Evolutionary conservation across 768 basidiomycete species (phyloP), one percentile per base, ranked within the genome.

Genomic region (Tubosaeta sp.): DNA sequence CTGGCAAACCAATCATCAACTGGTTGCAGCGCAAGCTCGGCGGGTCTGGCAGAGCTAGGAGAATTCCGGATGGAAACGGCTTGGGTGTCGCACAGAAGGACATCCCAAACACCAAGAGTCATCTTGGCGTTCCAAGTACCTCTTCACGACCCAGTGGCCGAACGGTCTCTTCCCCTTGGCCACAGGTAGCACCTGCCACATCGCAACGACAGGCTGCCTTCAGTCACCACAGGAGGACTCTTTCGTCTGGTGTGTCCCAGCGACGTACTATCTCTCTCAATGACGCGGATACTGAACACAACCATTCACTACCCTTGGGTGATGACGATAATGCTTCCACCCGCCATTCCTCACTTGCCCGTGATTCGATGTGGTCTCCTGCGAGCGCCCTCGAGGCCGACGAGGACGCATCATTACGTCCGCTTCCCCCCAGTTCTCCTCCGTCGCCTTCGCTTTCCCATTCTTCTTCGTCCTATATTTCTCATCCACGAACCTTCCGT

Each of bases 321-420:
- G 68, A 67, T 35, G 67, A 68, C 45, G 73, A 74, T 46, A 73
- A 79, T 43, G 78, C 78, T 40, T 77, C 74, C 18, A 69, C 71
- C 29, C 76, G 72, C 48, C 71, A 73, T 18, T 86, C 81, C 4
- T 87, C 83, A 21, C 64, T 79, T 47, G 84, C 86, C 41, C 78
- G 82, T 45, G 84, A 86, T 53, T 91, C 90, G 3, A 78, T 79
- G 40, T 90, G 87, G 86, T 90, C 89, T 8, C 89, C 87, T 38
- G 73, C 81, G 14, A 87, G 85, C 57, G 76, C 77, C 38, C 68
- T 83, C 27, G 91, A 91, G 69, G 94, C 93, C 14, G 94, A 97
- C 64, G 95, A 96, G 49, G 93, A 96, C 63, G 95, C 95, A 10
- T 95, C 92, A 32, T 68, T 96, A 14, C 82, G 93, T 27, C 93